phyloP scores from a whole-genome alignment of 371 early-diverging fungal genomes.

The Rhizopus sp. region DNA sequence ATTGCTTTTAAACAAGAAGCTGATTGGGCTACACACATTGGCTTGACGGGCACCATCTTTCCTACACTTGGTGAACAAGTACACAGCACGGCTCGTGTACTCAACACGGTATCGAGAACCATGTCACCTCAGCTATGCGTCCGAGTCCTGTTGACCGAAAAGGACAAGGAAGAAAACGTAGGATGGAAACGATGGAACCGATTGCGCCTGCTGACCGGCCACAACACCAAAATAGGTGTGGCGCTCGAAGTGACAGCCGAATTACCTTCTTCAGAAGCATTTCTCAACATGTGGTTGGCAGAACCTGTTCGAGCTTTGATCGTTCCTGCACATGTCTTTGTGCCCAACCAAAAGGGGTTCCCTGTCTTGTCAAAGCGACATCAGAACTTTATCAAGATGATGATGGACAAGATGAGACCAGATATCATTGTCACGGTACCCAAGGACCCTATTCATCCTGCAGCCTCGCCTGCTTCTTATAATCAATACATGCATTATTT shows the following conservation, averaged over 20 bases:
- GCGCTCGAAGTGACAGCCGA: conserved; percentile 69
- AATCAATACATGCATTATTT: conserved; percentile 77
- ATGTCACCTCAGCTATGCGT: conserved; percentile 45
- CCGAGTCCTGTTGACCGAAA: conserved; percentile 39
- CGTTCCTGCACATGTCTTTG: conserved; percentile 72
- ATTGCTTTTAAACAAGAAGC: conserved; percentile 69
- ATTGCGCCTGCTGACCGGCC: conserved; percentile 61
- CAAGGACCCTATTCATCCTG: conserved; percentile 24
- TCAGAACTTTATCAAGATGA: conserved; percentile 65
- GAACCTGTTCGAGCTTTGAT: conserved; percentile 83
- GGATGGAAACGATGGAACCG: conserved; percentile 71
- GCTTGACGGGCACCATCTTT: conserved; percentile 61
- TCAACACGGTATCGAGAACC: conserved; percentile 47
- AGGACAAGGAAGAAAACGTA: conserved; percentile 34
- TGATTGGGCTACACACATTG: conserved; percentile 75
- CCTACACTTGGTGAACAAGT: conserved; percentile 32
- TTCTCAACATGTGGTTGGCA: conserved; percentile 78
- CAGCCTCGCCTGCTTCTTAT: conserved; percentile 44
- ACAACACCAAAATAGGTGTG: conserved; percentile 54
- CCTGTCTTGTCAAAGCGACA: conserved; percentile 85
- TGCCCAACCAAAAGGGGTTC: conserved; percentile 78
- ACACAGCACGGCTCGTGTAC: conserved; percentile 59
- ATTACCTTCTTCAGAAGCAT: conserved; percentile 51
- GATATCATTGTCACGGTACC: conserved; percentile 56
- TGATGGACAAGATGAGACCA: conserved; percentile 64